These are phyloP conservation scores for Candida cerambycidarum DNA, from an alignment of 805 yeast genomes.

Conservation along the genomic window DNA sequence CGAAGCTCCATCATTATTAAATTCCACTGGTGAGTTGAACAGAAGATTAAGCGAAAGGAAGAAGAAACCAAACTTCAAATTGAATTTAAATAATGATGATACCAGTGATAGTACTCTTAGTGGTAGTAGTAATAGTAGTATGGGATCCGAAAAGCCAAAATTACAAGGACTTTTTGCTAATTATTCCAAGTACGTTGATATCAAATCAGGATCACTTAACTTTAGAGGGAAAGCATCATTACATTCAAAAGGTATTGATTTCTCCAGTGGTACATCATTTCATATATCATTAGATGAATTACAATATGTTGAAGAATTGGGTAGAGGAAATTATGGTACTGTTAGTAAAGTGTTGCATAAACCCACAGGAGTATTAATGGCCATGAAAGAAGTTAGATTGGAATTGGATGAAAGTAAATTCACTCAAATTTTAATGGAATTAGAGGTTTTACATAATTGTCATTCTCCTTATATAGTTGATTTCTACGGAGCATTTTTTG, in stretches of 20 bases:
- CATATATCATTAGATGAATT: slow-evolving; percentile 82
- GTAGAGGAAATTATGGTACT: slow-evolving; percentile 95
- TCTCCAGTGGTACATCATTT: slow-evolving; percentile 84
- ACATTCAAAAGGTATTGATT: slow-evolving; percentile 89
- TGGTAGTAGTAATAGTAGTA: slow-evolving; percentile 1
- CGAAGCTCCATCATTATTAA: slow-evolving; percentile 10
- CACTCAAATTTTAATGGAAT: slow-evolving; percentile 92
- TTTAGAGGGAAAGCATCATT: slow-evolving; percentile 92
- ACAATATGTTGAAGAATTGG: slow-evolving; percentile 81
- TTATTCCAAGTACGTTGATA: slow-evolving; percentile 85
- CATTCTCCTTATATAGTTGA: slow-evolving; percentile 89
- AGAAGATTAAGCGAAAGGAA: slow-evolving; percentile 40
- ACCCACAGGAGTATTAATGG: slow-evolving; percentile 91
- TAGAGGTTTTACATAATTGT: slow-evolving; percentile 91
- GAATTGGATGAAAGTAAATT: slow-evolving; percentile 94
- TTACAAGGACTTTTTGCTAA: slow-evolving; percentile 71
- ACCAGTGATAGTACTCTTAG: background rate
- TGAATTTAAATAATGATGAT: slow-evolving; percentile 26
- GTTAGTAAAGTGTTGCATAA: slow-evolving; percentile 90
- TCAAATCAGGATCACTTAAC: slow-evolving; percentile 86
- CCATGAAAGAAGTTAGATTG: slow-evolving; percentile 93
- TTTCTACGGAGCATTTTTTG: slow-evolving; percentile 95
- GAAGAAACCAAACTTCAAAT: slow-evolving; percentile 39
- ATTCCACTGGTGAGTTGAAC: slow-evolving; percentile 35
- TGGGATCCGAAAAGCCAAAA: slow-evolving; percentile 22